Percentiles rank a stretch among this genome's conserved stretches.
These are phyloP conservation scores for Aphanomyces stellatus DNA, from an alignment of 352 stramenopile genomes.

Conservation along the genomic window DNA sequence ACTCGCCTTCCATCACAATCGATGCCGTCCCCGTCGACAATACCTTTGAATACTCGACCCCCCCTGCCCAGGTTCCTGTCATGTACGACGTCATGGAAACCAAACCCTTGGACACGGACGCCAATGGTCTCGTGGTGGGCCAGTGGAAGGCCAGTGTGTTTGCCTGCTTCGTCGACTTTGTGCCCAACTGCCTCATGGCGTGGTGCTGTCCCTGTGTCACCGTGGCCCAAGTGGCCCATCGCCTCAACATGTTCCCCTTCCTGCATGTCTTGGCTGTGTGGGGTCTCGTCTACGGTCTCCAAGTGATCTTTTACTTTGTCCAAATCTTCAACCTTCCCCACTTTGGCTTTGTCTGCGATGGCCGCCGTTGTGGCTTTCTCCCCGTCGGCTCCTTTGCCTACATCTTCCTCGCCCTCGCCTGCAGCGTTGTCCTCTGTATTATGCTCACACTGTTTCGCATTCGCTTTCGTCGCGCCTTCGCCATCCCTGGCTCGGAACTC, in stretches of 20 bases:
- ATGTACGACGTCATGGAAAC: too few relatives aligned
- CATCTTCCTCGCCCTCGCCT: background rate
- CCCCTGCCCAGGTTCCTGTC: too few relatives aligned
- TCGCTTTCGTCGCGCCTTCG: background rate
- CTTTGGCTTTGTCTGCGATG: background rate
- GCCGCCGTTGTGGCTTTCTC: background rate
- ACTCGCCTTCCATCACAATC: too few relatives aligned
- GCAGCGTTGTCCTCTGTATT: background rate
- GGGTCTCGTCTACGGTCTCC: constrained; percentile 14
- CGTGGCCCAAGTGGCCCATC: constrained; percentile 40
- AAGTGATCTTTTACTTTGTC: constrained; percentile 4
- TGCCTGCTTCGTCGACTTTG: constrained; percentile 32
- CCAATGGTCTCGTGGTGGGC: constrained; percentile 53
- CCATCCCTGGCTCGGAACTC: background rate
- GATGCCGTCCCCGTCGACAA: too few relatives aligned
- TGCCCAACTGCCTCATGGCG: constrained; percentile 43
- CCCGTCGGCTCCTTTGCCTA: background rate
- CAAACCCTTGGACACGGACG: too few relatives aligned
- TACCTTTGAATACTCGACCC: too few relatives aligned
- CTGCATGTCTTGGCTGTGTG: constrained; percentile 33
- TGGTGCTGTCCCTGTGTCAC: constrained; percentile 49
- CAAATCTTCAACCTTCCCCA: background rate
- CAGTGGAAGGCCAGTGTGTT: constrained; percentile 33
- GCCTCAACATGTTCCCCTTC: constrained; percentile 43
- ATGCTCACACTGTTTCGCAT: background rate